Base-by-base conservation (phyloP, 1,284 basidiomycete genomes). In the Moniliophthora roreri region DNA sequence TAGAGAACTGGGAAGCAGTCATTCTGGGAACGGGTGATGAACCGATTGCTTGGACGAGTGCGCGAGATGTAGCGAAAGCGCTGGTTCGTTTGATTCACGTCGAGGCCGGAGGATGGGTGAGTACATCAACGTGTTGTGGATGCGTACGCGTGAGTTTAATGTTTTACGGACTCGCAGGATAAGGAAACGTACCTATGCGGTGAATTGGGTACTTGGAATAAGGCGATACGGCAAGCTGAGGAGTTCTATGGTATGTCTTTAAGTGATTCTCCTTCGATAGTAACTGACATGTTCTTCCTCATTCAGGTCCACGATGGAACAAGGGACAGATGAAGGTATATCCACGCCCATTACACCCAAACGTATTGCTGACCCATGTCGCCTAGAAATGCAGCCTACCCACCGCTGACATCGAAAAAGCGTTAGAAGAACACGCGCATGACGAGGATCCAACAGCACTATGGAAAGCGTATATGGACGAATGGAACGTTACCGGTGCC, bases 11-110 rank as follows among this genome's bases (percentile, higher is more conserved):
- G 38, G 48, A 50, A 16, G 47, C n/a, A 2, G 26, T 50, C 11
- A 26, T 50, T 20, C 26, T 50, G n/a, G 53, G 53, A 13, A 50
- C 48, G 16, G 48, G 53, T 5, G 38, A 54, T n/a, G 48, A 54
- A 32, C 47, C 41, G 15, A 50, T 54, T 20, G 48, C 32, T 13
- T 49, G 36, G 35, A 53, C 52, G 3, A 46, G 45, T 11, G 52
- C 52, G 13, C 38, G 52, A 34, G 52, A 54, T 42, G 48, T 48
- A 18, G 44, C 51, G 26, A 46, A 32, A 11, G 28, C 28, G 28
- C 28, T 32, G 28, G 28, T 54, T 10, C 38, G 42, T 36, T 40
- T 54, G 20, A 34, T 54, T n/a, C n/a, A n/a, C n/a, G n/a, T n/a
- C n/a, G 53, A 50, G 18, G 18, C 16, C 16, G 18, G 38, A 9